phyloP scores from a whole-genome alignment of 2,329 filamentous ascomycete genomes.

The Xylariaceae sp. region DNA sequence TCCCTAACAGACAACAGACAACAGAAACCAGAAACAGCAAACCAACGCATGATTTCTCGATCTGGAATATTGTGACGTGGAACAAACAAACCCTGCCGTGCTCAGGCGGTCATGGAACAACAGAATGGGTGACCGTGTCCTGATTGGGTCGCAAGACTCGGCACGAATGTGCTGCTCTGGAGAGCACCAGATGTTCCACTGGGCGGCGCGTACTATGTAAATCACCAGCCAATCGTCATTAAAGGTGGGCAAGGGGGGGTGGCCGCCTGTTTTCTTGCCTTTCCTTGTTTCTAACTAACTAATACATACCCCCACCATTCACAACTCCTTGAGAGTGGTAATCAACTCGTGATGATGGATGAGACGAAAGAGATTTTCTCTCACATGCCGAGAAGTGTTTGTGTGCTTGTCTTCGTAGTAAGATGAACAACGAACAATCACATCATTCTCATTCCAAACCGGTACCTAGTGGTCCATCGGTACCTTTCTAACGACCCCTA shows the following conservation, averaged over 20 bases:
- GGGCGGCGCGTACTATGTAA: slow-evolving; percentile 37
- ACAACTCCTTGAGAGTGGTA: too few species aligned
- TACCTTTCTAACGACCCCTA: neutral
- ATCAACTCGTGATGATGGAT: too few species aligned
- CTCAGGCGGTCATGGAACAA: slow-evolving; percentile 32
- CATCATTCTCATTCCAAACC: too few species aligned
- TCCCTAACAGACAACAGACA: neutral
- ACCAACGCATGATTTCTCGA: slow-evolving; percentile 13
- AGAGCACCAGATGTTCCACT: slow-evolving; percentile 35
- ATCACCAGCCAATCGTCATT: slow-evolving; percentile 13
- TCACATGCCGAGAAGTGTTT: too few species aligned
- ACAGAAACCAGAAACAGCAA: too few species aligned
- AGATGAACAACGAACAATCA: too few species aligned
- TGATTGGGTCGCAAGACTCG: slow-evolving; percentile 36
- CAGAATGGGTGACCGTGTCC: slow-evolving; percentile 10
- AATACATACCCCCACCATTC: neutral
- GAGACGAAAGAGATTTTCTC: too few species aligned
- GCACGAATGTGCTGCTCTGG: slow-evolving; percentile 29
- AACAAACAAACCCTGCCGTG: slow-evolving; percentile 35
- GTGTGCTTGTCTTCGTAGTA: too few species aligned
- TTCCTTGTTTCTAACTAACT: neutral
- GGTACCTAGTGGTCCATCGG: too few species aligned
- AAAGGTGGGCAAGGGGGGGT: neutral
- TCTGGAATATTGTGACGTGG: slow-evolving; percentile 28
- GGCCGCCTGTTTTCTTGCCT: neutral